Evolutionary conservation across 1,284 basidiomycete genomes (phyloP).

Genomic region (Apiotrichum mycotoxinovorans): DNA sequence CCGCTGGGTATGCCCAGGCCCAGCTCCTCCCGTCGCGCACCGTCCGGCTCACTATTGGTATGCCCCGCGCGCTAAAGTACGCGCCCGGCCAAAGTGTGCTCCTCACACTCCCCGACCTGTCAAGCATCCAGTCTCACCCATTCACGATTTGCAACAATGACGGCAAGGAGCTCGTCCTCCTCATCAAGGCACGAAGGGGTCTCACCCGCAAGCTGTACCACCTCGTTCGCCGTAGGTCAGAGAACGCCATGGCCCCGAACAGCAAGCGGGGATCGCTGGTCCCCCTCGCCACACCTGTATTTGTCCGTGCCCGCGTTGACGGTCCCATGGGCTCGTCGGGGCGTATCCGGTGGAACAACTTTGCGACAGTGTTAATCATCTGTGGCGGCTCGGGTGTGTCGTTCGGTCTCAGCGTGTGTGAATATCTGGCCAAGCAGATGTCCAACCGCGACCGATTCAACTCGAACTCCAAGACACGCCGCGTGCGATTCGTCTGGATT

Average conservation of each 20-base stretch:
- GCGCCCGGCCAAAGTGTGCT: slow-evolving; percentile 64
- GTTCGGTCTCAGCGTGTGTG: slow-evolving; percentile 69
- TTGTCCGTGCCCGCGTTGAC: slow-evolving; percentile 64
- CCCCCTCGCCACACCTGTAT: slow-evolving; percentile 26
- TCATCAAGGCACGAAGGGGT: slow-evolving; percentile 71
- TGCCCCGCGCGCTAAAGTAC: slow-evolving; percentile 64
- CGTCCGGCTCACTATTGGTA: slow-evolving; percentile 66
- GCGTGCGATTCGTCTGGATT: slow-evolving; percentile 79
- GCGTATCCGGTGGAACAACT: slow-evolving; percentile 63
- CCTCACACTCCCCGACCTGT: slow-evolving; percentile 67
- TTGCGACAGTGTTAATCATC: slow-evolving; percentile 66
- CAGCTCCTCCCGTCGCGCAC: slow-evolving; percentile 75
- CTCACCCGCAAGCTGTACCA: slow-evolving; percentile 75
- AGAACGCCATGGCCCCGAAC: slow-evolving; percentile 10
- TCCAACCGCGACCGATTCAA: slow-evolving; percentile 50
- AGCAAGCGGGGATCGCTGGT: slow-evolving; percentile 24
- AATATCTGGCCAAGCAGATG: slow-evolving; percentile 65
- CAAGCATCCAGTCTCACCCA: slow-evolving; percentile 68
- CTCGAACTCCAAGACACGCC: slow-evolving; percentile 53
- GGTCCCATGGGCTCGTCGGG: slow-evolving; percentile 74
- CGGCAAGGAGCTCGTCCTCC: slow-evolving; percentile 63
- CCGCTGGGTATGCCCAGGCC: slow-evolving; percentile 61
- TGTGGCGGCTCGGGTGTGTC: slow-evolving; percentile 76
- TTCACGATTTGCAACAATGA: slow-evolving; percentile 73
- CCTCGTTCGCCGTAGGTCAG: slow-evolving; percentile 48